Base-by-base conservation (phyloP, 208 protist genomes). In the Leishmania arabica region DNA sequence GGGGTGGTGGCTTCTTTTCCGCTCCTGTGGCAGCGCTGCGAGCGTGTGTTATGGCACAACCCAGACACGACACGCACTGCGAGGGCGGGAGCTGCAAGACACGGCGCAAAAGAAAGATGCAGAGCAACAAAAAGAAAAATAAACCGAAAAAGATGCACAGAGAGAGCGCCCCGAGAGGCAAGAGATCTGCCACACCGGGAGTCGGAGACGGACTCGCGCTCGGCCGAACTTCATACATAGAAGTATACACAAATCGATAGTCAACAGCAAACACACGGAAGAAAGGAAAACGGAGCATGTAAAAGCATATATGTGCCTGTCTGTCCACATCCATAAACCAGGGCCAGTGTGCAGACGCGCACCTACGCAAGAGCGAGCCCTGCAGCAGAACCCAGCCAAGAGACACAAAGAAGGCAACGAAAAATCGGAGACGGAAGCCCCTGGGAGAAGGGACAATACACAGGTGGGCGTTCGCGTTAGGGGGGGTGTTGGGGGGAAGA, bases 21-120 rank as follows among this genome's bases (percentile, higher is more conserved):
- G 27, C 31, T 17, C 31, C 62, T 21, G 62, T n/a, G n/a, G 62
- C 15, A 42, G 62, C 31, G 13, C n/a, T 3, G 31, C 9, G 31
- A 37, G 21, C 11, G 34, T 37, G 15, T 15, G 31, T 11, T 24
- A 64, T 64, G 58, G 11, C 27, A 31, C 56, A 7, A 15, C 27
- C 11, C 6, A 62, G 56, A 17, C 56, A 70, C 56, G 65, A 34
- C 84, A 64, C 54, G 51, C 62, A 62, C 49, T 62, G 80, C 64
- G 58, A 72, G 75, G 74, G 27, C 53, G 60, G 5, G 80, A 81
- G 45, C 3, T 70, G 53, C 17, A 54, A 56, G 21, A 40, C 8
- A 54, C 11, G 4, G 15, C 9, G 45, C 53, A 56, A 51, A 69
- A 8, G 15, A 5, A 24, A 62, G 56, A 62, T 17, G 56, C 58